Base-by-base conservation (phyloP, 78 protist genomes). In the Bigelowiella natans region DNA sequence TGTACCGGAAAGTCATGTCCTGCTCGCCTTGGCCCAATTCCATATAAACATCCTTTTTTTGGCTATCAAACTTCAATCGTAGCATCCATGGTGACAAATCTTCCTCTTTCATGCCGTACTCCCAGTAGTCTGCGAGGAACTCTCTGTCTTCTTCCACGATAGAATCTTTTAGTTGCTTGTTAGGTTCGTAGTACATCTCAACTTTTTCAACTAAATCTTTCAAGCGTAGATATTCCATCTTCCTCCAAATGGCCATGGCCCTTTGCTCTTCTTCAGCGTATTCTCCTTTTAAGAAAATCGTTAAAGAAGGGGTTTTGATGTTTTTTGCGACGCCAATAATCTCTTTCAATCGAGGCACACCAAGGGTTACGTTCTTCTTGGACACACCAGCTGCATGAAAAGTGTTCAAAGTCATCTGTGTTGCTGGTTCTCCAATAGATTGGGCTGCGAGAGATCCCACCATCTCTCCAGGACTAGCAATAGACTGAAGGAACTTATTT, bases 391-490 rank as follows among this genome's bases (percentile, higher is more conserved):
- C 99, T 83, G 90, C 95, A 92, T 98, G 99, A 97, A 98, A 99
- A 31, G 99, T 98, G 96, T 98, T 98, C 88, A 99, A 95, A 1
- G 99, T 99, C 99, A 99, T 98, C 94, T 99, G 99, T 36, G 99
- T 99, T 31, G 99, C 99, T 18, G 99, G 99, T 95, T 99, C 99
- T n/a, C 99, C 99, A 31, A 98, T 95, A 0, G 97, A 94, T 95
- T 98, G 99, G 29, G 99, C 99, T 0, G 99, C 99, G 11, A 98
- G 90, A 31, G 97, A 96, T 87, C 98, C 99, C 82, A 91, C 96
- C 94, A 88, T 90, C 88, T 98, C 98, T 82, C 98, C 99, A 31
- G 99, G 99, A 2, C 90, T 90, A 0, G 85, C 97, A 1, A 95
- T 2, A 2, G 96, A 93, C 39, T 36, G 91, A 28, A 31, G 36